A percentile compares a stretch with the other conserved stretches of the same genome.
phyloP scores from a whole-genome alignment of 148 eudicot species.

The Selenicereus undatus region DNA sequence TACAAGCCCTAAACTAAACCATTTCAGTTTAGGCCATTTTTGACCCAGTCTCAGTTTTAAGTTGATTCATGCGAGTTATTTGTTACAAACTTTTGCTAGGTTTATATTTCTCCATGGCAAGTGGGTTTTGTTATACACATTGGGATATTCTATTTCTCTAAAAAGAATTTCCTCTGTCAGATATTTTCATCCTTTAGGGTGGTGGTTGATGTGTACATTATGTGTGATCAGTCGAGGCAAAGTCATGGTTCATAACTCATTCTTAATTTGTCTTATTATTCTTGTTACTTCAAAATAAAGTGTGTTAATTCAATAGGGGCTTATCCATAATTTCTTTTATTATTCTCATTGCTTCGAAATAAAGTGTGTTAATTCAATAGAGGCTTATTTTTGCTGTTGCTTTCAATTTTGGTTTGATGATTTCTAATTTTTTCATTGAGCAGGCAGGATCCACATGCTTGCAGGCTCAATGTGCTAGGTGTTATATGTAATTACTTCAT shows the following conservation, averaged over 20 bases:
- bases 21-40: no score
- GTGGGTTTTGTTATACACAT: background rate
- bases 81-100: background rate
- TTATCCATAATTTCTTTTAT: conserved; percentile 4
- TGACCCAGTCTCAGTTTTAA: no score
- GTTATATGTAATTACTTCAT: no score
- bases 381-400: background rate
- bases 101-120: background rate
- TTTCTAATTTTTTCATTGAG: background rate
- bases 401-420: background rate
- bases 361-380: background rate
- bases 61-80: background rate
- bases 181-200: conserved; percentile 73
- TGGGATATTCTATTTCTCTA: background rate
- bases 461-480: no score
- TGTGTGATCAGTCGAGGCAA: conserved; percentile 58
- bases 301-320: background rate
- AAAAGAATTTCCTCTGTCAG: conserved; percentile 32
- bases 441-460: no score
- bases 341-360: background rate
- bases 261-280: conserved; percentile 9
- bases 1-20: no score
- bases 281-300: background rate
- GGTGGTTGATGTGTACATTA: conserved; percentile 63
- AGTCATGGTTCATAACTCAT: conserved; percentile 62